Percentiles rank a stretch among this genome's conserved stretches.
These are phyloP conservation scores for Venturia effusa DNA, from an alignment of 2,329 filamentous ascomycete species.

Conservation along the genomic window DNA sequence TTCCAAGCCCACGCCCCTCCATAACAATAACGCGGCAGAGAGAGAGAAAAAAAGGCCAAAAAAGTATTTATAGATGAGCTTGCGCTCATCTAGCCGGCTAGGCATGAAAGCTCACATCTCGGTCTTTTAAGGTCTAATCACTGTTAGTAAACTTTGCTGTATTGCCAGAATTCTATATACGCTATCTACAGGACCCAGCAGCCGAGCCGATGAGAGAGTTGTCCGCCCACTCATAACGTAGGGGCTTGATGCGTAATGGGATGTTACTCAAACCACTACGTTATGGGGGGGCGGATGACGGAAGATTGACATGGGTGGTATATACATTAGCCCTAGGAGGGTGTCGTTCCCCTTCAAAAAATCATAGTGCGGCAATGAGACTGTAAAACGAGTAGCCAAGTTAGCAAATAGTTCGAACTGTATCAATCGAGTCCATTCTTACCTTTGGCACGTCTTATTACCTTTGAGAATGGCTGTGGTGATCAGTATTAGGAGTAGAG, in stretches of 20 bases:
- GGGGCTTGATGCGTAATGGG: neutral
- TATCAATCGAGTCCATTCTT: neutral
- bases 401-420: neutral
- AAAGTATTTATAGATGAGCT: neutral
- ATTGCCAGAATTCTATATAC: neutral
- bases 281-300: neutral
- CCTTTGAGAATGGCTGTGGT: neutral
- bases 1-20: neutral
- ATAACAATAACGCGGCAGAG: neutral
- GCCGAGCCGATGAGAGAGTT: neutral
- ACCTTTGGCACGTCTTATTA: neutral
- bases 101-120: too few species aligned
- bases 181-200: neutral
- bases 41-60: neutral
- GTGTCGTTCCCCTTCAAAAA: neutral
- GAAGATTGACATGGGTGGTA: neutral
- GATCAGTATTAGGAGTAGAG: neutral
- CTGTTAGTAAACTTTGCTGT: neutral
- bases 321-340: neutral
- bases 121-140: neutral
- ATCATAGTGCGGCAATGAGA: neutral
- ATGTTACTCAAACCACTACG: neutral
- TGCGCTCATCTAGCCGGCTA: too few species aligned
- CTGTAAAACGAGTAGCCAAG: neutral
- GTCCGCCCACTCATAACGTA: neutral